phyloP scores from a whole-genome alignment of 2,329 filamentous ascomycete species.

The Penicillium sp. region DNA sequence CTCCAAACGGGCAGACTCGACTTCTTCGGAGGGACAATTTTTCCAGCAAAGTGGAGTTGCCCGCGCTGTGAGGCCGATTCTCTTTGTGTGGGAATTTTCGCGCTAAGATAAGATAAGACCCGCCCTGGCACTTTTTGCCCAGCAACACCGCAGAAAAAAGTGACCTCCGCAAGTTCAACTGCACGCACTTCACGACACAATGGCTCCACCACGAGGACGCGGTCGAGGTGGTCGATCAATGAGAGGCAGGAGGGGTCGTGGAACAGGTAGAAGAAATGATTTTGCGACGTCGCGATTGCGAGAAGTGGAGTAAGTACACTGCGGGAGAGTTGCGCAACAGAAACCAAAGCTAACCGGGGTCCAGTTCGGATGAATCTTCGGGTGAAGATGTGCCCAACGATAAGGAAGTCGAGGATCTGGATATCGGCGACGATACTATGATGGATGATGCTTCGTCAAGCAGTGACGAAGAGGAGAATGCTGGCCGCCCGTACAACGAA shows the following conservation, averaged over 20 bases:
- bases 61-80: constrained; percentile 32
- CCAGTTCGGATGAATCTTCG: constrained; percentile 34
- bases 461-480: constrained; percentile 45
- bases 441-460: constrained; percentile 41
- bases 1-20: constrained; percentile 13
- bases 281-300: constrained; percentile 43
- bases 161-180: constrained; percentile 9
- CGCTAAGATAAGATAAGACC: constrained; percentile 52
- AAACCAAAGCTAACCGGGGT: constrained; percentile 10
- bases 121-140: constrained; percentile 1
- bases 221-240: constrained; percentile 24
- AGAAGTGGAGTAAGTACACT: constrained; percentile 39
- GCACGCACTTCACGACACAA: constrained; percentile 14
- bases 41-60: constrained; percentile 36
- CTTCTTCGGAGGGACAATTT: constrained; percentile 31
- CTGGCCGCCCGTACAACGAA: constrained; percentile 54
- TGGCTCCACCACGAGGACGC: constrained; percentile 33
- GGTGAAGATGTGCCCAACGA: constrained; percentile 43
- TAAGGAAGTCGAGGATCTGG: constrained; percentile 40
- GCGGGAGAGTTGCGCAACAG: background rate
- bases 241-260: constrained; percentile 42
- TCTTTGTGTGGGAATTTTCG: constrained; percentile 49
- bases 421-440: constrained; percentile 41
- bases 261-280: constrained; percentile 24
- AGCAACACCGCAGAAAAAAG: constrained; percentile 1